Evolutionary conservation across 768 basidiomycete genomes (phyloP).

Genomic region (Chlorophyllum brunneum): DNA sequence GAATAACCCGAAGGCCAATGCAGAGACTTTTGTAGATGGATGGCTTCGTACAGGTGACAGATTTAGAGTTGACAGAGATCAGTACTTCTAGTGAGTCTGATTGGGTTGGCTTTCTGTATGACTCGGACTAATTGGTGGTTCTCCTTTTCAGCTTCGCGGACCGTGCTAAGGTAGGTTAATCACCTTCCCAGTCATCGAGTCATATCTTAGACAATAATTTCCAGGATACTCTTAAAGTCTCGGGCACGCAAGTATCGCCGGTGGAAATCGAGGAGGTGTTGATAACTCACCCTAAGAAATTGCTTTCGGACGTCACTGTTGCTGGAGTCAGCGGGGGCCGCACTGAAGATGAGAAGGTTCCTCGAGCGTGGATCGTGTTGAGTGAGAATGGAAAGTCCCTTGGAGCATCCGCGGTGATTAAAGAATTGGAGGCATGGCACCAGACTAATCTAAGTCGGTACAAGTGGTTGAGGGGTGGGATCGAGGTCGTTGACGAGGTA

Average conservation of each 20-base stretch:
- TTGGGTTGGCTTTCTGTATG: neutral
- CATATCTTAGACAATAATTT: neutral
- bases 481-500: slow-evolving; percentile 62
- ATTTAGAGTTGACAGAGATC: slow-evolving; percentile 54
- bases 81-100: slow-evolving; percentile 56
- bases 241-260: slow-evolving; percentile 76
- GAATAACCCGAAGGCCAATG: slow-evolving; percentile 62
- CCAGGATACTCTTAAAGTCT: slow-evolving; percentile 76
- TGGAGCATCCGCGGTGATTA: slow-evolving; percentile 37
- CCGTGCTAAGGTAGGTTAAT: slow-evolving; percentile 53
- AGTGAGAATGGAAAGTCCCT: slow-evolving; percentile 46
- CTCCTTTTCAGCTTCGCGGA: slow-evolving; percentile 56
- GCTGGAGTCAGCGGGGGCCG: slow-evolving; percentile 71
- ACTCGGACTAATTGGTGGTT: slow-evolving; percentile 4
- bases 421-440: slow-evolving; percentile 56
- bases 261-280: slow-evolving; percentile 71
- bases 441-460: slow-evolving; percentile 62
- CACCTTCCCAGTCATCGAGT: neutral
- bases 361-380: slow-evolving; percentile 75
- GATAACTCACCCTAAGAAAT: slow-evolving; percentile 55
- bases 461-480: slow-evolving; percentile 74
- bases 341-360: slow-evolving; percentile 65
- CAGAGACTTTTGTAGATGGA: slow-evolving; percentile 61
- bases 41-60: slow-evolving; percentile 76
- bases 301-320: slow-evolving; percentile 64